Conservation (phyloP, 1,284 basidiomycete genomes). For the Mycena citricolor region DNA sequence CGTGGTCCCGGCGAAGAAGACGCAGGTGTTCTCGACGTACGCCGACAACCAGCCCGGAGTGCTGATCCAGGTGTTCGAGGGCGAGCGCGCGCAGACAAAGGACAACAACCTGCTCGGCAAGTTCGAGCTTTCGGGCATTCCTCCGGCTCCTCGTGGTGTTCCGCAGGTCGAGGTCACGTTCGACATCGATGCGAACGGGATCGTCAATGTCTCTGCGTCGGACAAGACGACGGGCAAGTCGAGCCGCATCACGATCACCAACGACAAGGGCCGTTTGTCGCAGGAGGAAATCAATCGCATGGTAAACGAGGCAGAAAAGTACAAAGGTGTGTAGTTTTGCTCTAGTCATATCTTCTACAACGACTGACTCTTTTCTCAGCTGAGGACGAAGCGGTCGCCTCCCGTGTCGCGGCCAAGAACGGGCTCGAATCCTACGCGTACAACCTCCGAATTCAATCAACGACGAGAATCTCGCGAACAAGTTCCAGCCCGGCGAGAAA, state of each 20-base stretch:
- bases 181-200: slow-evolving; percentile 77
- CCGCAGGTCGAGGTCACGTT: slow-evolving; percentile 86
- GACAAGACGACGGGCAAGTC: slow-evolving; percentile 73
- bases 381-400: too few species aligned
- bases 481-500: too few species aligned
- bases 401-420: too few species aligned
- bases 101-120: slow-evolving; percentile 99
- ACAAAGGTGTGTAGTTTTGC: too few species aligned
- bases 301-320: slow-evolving; percentile 77
- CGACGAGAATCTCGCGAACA: too few species aligned
- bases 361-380: too few species aligned
- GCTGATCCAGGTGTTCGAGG: slow-evolving; percentile 97
- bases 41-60: slow-evolving; percentile 99
- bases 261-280: slow-evolving; percentile 84
- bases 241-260: slow-evolving; percentile 75
- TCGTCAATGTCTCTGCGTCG: slow-evolving; percentile 68
- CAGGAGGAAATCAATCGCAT: slow-evolving; percentile 90
- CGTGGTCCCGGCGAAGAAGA: slow-evolving; percentile 98
- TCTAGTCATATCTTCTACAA: too few species aligned
- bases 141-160: slow-evolving; percentile 79
- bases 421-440: too few species aligned
- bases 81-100: slow-evolving; percentile 97
- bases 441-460: too few species aligned
- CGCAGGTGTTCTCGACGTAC: slow-evolving; percentile 97
- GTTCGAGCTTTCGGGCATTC: slow-evolving; percentile 90